phyloP scores from a whole-genome alignment of 73 alveolate species.

The Paramecium primaurelia region DNA sequence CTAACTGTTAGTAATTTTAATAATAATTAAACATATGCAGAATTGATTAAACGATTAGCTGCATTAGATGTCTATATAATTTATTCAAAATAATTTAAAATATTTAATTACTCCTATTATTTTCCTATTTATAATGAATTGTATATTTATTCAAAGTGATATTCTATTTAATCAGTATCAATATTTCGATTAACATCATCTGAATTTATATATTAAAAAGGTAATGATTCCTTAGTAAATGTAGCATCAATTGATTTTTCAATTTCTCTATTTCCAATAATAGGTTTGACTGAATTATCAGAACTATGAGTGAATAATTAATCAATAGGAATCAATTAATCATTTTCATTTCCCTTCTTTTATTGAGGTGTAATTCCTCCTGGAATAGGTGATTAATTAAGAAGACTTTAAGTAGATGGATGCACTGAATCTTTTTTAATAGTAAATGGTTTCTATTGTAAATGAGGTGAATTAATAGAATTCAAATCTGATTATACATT shows the following conservation, averaged over 20 bases:
- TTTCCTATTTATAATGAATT: constrained; percentile 70
- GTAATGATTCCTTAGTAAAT: constrained; percentile 67
- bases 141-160: constrained; percentile 79
- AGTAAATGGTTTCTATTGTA: neutral
- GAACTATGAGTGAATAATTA: constrained; percentile 85
- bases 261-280: constrained; percentile 93
- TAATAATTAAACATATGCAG: constrained; percentile 82
- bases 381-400: constrained; percentile 24
- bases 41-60: constrained; percentile 86
- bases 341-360: neutral
- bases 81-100: constrained; percentile 89
- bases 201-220: constrained; percentile 79
- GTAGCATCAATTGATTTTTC: constrained; percentile 80
- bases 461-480: neutral
- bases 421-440: neutral
- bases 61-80: constrained; percentile 82
- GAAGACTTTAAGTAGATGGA: neutral
- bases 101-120: constrained; percentile 75
- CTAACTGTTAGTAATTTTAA: constrained; percentile 79
- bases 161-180: constrained; percentile 74
- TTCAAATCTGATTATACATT: neutral
- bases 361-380: constrained; percentile 14
- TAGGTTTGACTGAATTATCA: constrained; percentile 97
- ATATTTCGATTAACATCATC: constrained; percentile 81
- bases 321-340: constrained; percentile 67